Evolutionary conservation across 2,329 filamentous ascomycete genomes (phyloP), one percentile per base, ranked within the genome.

Genomic region (Zarea fungicola): DNA sequence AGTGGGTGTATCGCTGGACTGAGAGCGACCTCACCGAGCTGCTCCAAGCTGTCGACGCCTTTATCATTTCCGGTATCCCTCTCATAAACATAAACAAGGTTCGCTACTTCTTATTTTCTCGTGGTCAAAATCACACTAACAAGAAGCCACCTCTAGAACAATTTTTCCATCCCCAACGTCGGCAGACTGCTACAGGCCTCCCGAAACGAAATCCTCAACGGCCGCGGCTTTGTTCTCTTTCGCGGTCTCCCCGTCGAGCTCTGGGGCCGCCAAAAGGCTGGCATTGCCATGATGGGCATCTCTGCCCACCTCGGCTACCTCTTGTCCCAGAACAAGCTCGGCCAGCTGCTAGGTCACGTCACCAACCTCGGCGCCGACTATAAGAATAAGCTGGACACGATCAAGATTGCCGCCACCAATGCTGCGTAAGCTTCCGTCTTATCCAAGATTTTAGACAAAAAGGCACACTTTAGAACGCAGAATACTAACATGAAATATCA

Each of bases 221-320:
- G 88, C 54, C 91, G 91, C 60, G 89, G 89, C 11, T 95, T 95
- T 70, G 84, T 92, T 55, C 76, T 95, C n/a, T 92, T 93, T 74
- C 92, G 91, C 65, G 84, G 85, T 51, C 83, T 95, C 61, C 89
- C 88, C 1, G 86, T 90, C 1, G 60, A 77, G 26, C 62, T 78
- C 67, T 95, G 89, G 89, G 83, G 84, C 1, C 78, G 81, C 48
- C 77, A 82, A 63, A 95, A 93, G 69, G 86, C 81, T 5, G 87
- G 88, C 1, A 81, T 89, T 6, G 88, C 85, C 10, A 93, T 93
- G 68, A 90, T 95, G 84, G 89, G 89, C 7, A 74, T 95, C 6
- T 84, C 87, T 22, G 87, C 86, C 6, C 84, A 93, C 64, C 75
- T 95, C 11, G 89, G 89, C 52, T 91, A 93, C 70, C 90, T 91